Evolutionary conservation across 2,329 filamentous ascomycete genomes (phyloP), one percentile per base, ranked within the genome.

Genomic region (Simplicillium aogashimaense): DNA sequence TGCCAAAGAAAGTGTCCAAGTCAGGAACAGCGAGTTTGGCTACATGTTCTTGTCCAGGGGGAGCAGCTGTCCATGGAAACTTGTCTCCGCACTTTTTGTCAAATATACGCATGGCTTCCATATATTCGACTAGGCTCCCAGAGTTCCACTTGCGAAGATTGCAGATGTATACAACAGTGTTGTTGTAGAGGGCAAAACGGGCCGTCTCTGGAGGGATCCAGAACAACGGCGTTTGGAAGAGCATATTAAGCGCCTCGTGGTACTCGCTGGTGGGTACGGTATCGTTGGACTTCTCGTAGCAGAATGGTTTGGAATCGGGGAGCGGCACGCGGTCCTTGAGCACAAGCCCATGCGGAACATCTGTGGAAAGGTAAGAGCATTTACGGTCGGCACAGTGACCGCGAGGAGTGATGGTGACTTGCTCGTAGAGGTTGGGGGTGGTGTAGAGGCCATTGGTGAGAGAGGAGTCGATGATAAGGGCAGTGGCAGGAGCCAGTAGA

Each of bases 191-290:
- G 13, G 40, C 37, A 40, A 43, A 45, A 28, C 40, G 43, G 13
- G 35, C 40, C 15, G 36, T n/a, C 18, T 31, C 9, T 4, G 28
- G 35, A 3, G 43, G 40, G 20, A 45, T 31, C 40, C 40, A 43
- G 36, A 32, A 45, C 9, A 45, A 29, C 12, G 40, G 40, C 29
- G 43, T 31, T 30, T 45, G 35, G 36, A 45, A 45, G 37, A 45
- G 43, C 12, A 29, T 30, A 38, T 37, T 40, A n/a, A 37, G 29
- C 12, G 43, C 43, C 9, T 7, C 34, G 43, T 40, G 39, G 18
- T 41, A 35, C 36, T 40, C 35, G 7, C 36, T 37, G 9, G 15
- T 9, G 13, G 31, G 14, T 20, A 42, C 30, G n/a, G 36, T 35
- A 25, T 31, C 29, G 11, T 17, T 17, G 20, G 20, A 25, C 25